Percentiles rank a stretch among this genome's conserved stretches.
These are phyloP conservation scores for Eucalyptus tenuipes DNA, from an alignment of 345 rosid genomes.

Conservation along the genomic window DNA sequence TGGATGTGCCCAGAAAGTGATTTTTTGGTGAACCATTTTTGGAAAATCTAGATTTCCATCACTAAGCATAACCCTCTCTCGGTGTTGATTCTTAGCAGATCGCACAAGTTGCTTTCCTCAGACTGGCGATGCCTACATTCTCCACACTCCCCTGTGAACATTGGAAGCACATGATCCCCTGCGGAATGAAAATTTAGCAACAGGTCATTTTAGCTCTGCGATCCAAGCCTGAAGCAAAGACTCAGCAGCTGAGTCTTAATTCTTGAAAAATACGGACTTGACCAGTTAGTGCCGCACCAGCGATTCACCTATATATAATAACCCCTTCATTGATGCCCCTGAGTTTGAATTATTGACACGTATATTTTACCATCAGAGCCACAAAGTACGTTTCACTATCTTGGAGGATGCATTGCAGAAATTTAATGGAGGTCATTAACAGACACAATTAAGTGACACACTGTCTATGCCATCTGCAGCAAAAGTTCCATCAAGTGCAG, in stretches of 20 bases:
- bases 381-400: not conserved
- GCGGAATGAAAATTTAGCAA: not conserved
- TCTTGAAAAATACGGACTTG: not conserved
- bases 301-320: not conserved
- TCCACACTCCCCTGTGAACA: conserved; percentile 31
- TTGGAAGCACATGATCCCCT: conserved; percentile 29
- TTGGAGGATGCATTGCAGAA: not conserved
- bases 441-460: not conserved
- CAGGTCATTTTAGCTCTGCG: not conserved
- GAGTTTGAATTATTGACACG: not conserved
- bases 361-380: not conserved
- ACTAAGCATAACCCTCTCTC: conserved; percentile 15
- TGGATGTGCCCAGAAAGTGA: conserved; percentile 22
- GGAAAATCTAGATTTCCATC: conserved; percentile 16
- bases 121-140: conserved; percentile 25
- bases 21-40: conserved; percentile 10
- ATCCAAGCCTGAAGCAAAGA: not conserved
- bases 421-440: not conserved
- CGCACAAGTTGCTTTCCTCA: conserved; percentile 25
- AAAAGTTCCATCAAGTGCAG: not conserved
- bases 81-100: conserved; percentile 12
- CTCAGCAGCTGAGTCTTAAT: not conserved
- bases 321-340: not conserved
- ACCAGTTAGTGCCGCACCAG: not conserved
- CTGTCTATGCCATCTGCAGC: not conserved